Conservation (phyloP, 441 rosid genomes). For the Aquilaria agallochum region DNA sequence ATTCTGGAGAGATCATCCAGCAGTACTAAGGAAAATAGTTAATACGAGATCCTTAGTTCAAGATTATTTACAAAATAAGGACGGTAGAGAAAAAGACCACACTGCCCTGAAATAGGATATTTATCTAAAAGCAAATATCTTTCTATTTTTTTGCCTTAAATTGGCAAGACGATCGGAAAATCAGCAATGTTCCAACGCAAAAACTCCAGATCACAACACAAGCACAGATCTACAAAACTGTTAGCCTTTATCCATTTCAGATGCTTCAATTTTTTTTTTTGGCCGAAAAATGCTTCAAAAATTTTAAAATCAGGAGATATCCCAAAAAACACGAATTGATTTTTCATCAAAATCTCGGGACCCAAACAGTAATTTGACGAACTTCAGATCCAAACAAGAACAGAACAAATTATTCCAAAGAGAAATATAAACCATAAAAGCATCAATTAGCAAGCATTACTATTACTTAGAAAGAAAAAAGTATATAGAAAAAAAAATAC, state of each 20-base stretch:
- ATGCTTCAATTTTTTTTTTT: not conserved
- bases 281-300: not conserved
- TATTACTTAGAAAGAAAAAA: not conserved
- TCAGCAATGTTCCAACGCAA: not conserved
- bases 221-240: conserved; percentile 6
- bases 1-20: too few species aligned
- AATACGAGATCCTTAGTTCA: too few species aligned
- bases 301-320: not conserved
- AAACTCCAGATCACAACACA: not conserved
- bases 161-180: not conserved
- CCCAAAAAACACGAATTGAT: not conserved
- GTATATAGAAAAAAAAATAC: not conserved
- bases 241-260: not conserved
- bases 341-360: not conserved
- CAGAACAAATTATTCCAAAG: not conserved
- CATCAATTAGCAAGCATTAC: not conserved
- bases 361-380: not conserved
- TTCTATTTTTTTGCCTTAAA: too few species aligned
- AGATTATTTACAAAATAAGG: not conserved
- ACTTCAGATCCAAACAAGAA: not conserved
- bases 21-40: too few species aligned
- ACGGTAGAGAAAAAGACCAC: not conserved
- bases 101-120: not conserved
- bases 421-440: too few species aligned
- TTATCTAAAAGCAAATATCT: too few species aligned